Base-by-base conservation (phyloP, 2,329 filamentous ascomycete genomes). In the Apiospora marii region DNA sequence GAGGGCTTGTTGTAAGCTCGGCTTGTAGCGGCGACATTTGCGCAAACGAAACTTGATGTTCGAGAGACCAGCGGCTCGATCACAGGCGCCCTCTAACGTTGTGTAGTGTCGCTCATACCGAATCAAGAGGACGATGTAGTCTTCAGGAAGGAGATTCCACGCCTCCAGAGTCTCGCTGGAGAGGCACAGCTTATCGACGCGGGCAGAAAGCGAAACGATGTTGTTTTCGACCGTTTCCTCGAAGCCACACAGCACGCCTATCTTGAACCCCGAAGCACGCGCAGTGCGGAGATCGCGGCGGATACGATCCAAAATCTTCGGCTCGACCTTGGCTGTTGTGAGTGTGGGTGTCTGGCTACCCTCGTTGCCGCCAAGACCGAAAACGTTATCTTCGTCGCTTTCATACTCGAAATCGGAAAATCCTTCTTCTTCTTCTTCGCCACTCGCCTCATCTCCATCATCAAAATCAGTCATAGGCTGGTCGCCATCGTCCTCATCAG, bases 101-200 rank as follows among this genome's bases (percentile, higher is more conserved):
- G 85, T 86, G 80, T 97, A 97, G 0, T 84, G 86, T n/a, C 82
- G 80, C 0, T 86, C 83, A 75, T 93, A 93, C 48, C 88, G 88
- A 61, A 96, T 87, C 30, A 98, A 84, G 5, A 97, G 85, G 5
- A 96, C 88, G 51, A 97, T 81, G 77, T 96, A 95, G 46, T 95
- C 92, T 0, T 85, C 82, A 0, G 86, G 82, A 19, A 88, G 82
- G 14, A 98, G 80, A 73, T 92, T 88, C 95, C 95, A 98, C 1
- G 94, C 93, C 77, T 92, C 87, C 81, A 94, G 88, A 0, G 91
- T 91, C 78, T 95, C 93, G 49, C 92, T 87, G 0, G 93, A 92
- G 16, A 98, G 89, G 0, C 89, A 91, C 1, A 98, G 87, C 76
- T 92, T 93, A 4, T 87, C 84, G 43, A 93, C 88, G 4, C 90